Percentiles rank a stretch among this genome's conserved stretches.
Conservation (phyloP, 1,284 basidiomycete species). For the Xanthoconium separans region DNA sequence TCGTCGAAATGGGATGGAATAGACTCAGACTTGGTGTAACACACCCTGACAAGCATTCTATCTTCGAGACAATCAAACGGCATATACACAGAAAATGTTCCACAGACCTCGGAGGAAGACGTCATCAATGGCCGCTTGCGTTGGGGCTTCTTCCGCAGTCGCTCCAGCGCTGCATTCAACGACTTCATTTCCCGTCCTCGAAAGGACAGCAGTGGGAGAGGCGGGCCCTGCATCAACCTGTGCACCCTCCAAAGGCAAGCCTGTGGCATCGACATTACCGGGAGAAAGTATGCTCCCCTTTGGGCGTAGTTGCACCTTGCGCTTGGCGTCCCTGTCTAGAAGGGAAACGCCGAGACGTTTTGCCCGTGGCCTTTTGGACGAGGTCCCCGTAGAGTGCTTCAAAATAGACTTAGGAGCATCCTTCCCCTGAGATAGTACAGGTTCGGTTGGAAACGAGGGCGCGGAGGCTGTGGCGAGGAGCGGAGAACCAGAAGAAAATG, state of each 20-base stretch:
- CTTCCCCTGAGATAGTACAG: constrained; percentile 2
- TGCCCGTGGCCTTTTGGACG: constrained; percentile 4
- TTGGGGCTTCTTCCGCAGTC: constrained; percentile 31
- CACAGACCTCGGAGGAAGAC: constrained; percentile 62
- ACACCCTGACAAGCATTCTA: constrained; percentile 79
- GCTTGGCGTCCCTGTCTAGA: constrained; percentile 14
- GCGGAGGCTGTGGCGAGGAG: constrained; percentile 18
- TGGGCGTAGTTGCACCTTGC: constrained; percentile 5
- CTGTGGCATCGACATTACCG: neutral
- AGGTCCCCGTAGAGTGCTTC: constrained; percentile 15
- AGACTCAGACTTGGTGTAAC: constrained; percentile 54
- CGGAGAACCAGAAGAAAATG: constrained; percentile 25
- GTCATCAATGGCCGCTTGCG: constrained; percentile 39
- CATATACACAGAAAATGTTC: neutral
- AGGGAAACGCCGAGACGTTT: constrained; percentile 17
- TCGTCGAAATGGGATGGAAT: constrained; percentile 67
- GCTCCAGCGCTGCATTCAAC: constrained; percentile 64
- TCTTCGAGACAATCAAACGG: constrained; percentile 47
- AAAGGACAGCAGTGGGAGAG: constrained; percentile 58
- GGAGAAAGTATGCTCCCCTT: neutral
- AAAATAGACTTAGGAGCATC: constrained; percentile 26
- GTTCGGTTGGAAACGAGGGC: constrained; percentile 10
- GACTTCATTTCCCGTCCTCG: constrained; percentile 49
- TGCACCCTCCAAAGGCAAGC: constrained; percentile 31
- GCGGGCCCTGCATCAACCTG: constrained; percentile 38